Evolutionary conservation across 192 early-diverging fungal genomes (phyloP), one percentile per base, ranked within the genome.

Genomic region (Funneliformis geosporum): DNA sequence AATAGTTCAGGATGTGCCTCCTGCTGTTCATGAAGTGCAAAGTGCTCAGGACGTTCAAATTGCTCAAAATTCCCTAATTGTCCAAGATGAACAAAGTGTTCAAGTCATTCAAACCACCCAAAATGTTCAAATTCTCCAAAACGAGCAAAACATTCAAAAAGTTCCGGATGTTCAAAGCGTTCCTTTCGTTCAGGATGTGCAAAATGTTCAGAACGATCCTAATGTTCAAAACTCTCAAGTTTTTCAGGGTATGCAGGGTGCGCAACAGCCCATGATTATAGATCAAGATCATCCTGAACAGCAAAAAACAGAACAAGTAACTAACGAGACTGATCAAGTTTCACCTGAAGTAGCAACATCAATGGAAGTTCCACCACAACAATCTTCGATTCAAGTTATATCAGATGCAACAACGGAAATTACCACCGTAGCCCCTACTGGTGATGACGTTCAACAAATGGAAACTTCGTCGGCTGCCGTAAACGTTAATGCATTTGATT

Each of bases 401-500:
- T 47, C 73, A 18, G 28, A 12, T 42, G 12, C 33, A 6, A 21
- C 14, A n/a, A n/a, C n/a, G n/a, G n/a, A n/a, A n/a, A n/a, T n/a
- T n/a, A n/a, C n/a, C n/a, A n/a, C n/a, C n/a, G n/a, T n/a, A n/a
- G n/a, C n/a, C n/a, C n/a, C n/a, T n/a, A n/a, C n/a, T 21, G 61
- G 38, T 8, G 39, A 38, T 38, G 38, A 23, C 7, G 60, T 60
- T 75, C 21, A 50, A 5, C 27, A 21, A 14, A 33, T 59, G 47
- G 59, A 59, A 25, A 75, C 25, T 60, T 60, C 27, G 21, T 12
- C 23, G 14, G 10, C 50, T 18, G 9, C 59, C 44, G n/a, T 1
- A 8, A 46, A 78, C 5, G 43, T 66, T 46, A 16, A 40, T 40
- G 8, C 81, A 21, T 84, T 90, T n/a, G 88, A 91, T 66, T 93